A percentile compares a stretch with the other conserved stretches of the same genome.
Conservation (phyloP, 345 rosid genomes). For the Toxicodendron radicans region DNA sequence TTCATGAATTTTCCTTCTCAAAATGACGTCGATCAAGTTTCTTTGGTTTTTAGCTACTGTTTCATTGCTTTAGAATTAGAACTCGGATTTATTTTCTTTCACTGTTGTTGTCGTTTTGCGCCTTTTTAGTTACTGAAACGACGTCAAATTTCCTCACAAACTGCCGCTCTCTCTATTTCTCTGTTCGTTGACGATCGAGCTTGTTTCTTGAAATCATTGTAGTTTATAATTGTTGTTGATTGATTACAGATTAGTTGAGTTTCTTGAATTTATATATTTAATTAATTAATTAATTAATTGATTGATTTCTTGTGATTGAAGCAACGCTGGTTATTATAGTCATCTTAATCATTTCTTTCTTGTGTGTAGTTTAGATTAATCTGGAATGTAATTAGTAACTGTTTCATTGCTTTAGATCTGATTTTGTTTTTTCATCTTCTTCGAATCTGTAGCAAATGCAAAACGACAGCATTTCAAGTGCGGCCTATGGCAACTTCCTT, state of each 20-base stretch:
- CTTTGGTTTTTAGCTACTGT: too few species aligned
- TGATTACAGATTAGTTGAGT: conserved; percentile 9
- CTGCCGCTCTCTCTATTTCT: not conserved
- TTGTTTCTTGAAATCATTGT: conserved; percentile 14
- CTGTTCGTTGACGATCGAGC: not conserved
- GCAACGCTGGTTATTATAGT: not conserved
- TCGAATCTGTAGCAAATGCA: conserved; percentile 26
- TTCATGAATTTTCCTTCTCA: not conserved
- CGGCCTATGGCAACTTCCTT: conserved; percentile 19
- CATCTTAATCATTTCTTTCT: not conserved
- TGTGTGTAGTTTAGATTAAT: not conserved
- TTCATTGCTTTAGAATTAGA: too few species aligned
- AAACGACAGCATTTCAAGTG: conserved; percentile 20
- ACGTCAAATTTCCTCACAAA: not conserved
- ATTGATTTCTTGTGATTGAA: conserved; percentile 4
- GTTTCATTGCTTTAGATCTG: conserved; percentile 20
- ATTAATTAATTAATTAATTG: not conserved
- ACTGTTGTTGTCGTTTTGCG: not conserved
- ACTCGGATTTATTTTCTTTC: too few species aligned
- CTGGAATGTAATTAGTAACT: not conserved
- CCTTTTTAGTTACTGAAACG: not conserved
- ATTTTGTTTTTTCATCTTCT: not conserved
- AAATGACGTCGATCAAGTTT: not conserved
- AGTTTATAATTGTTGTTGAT: not conserved
- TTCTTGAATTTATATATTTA: not conserved